These are phyloP conservation scores for Ajuga reptans DNA, from an alignment of 305 asterid species.

Conservation along the genomic window DNA sequence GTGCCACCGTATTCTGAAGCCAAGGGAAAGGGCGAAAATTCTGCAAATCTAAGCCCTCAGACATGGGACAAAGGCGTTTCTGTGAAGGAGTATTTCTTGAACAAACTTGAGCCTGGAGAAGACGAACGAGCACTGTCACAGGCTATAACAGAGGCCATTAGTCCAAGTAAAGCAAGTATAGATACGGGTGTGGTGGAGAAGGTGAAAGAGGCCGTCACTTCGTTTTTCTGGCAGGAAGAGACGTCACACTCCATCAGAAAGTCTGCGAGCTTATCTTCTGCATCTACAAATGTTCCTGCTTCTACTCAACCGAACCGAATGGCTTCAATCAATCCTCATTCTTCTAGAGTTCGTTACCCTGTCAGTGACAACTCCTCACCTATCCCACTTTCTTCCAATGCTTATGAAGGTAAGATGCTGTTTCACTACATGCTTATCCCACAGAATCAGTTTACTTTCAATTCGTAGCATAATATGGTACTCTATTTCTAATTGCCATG, in stretches of 20 bases:
- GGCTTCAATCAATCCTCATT: conserved; percentile 9
- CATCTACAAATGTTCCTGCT: conserved; percentile 15
- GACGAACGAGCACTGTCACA: conserved; percentile 86
- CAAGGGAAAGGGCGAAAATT: conserved; percentile 12
- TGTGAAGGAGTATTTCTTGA: conserved; percentile 69
- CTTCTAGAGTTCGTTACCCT: background rate
- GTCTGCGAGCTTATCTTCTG: conserved; percentile 15
- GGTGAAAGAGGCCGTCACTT: conserved; percentile 63
- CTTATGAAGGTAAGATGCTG: conserved; percentile 43
- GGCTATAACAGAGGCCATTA: conserved; percentile 73
- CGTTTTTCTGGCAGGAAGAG: conserved; percentile 55
- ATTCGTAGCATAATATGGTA: background rate
- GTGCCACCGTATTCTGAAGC: conserved; percentile 7
- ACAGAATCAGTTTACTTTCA: background rate
- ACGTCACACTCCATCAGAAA: conserved; percentile 22
- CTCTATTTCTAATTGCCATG: background rate
- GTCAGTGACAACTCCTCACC: conserved; percentile 29
- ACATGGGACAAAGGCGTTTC: conserved; percentile 82
- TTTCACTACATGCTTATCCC: conserved; percentile 4
- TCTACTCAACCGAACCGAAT: background rate
- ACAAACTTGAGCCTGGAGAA: conserved; percentile 85
- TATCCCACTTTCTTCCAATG: conserved; percentile 40
- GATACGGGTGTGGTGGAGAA: conserved; percentile 56
- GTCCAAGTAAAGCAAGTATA: conserved; percentile 44
- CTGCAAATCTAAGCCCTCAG: conserved; percentile 32